Evolutionary conservation across 306 rosid species (phyloP), one percentile per base, ranked within the genome.

Genomic region (Prosopis cineraria): DNA sequence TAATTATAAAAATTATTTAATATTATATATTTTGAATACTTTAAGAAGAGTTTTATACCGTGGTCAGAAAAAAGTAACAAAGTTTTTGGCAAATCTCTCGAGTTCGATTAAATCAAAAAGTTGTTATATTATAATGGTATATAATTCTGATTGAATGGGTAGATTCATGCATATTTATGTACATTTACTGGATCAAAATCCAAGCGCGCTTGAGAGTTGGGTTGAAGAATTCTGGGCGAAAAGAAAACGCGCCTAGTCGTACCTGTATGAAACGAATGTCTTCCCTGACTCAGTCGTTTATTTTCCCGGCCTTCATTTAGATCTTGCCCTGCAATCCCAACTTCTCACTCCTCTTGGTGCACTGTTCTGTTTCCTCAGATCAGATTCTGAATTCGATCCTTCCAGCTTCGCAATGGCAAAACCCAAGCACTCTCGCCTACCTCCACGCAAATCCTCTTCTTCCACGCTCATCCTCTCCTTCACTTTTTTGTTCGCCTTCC

Each of bases 371-470:
- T 13, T 72, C 58, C 30, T 48, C 20, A 47, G 70, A 55, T 50
- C 73, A 80, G 45, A 64, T 73, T 67, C 72, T 67, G 34, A 45
- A 67, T 65, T 70, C 56, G 50, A 43, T 59, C 52, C 10, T 65
- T 20, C 48, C 29, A 73, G 48, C 45, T 45, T 12, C 78, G 29
- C 25, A 74, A 96, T 96, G 99, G 97, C 84, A 50, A 96, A 87
- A 84, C 83, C 87, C 0, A 73, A 88, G 67, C 79, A 96, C 77
- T 72, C 90, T 70, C 96, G 98, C 17, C 37, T 91, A 19, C 91
- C 87, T 17, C 5, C 75, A 17, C 93, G 98, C 44, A 96, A 90
- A 69, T 74, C 97, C 0, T 80, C 88, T 10, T 83, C 90, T 1
- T 37, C 7, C 20, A 67, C 72, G 2, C 72, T 79, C 87, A 39